These are phyloP conservation scores for Aquilaria sinensis DNA, from an alignment of 345 rosid genomes.

Conservation along the genomic window DNA sequence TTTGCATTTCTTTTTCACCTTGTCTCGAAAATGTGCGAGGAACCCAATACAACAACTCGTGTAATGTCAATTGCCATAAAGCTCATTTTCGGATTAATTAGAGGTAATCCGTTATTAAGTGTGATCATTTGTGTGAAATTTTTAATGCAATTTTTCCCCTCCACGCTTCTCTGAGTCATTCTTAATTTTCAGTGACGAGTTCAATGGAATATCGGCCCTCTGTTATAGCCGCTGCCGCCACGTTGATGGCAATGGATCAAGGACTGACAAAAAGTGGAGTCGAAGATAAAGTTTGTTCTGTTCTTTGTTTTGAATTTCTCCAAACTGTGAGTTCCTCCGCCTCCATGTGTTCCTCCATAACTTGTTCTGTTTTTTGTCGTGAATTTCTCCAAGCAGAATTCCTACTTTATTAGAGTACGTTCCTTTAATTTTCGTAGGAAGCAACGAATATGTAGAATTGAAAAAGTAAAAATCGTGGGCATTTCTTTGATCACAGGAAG, in stretches of 20 bases:
- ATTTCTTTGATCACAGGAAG: constrained; percentile 34
- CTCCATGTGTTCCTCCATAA: background rate
- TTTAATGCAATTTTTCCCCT: too few species aligned
- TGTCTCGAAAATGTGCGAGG: constrained; percentile 20
- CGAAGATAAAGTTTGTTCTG: constrained; percentile 29
- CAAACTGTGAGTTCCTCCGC: constrained; percentile 37
- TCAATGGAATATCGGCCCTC: constrained; percentile 44
- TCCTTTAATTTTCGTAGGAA: background rate
- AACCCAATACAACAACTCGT: constrained; percentile 10
- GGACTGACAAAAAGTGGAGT: constrained; percentile 30
- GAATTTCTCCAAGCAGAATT: background rate
- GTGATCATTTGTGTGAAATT: too few species aligned
- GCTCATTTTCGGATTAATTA: constrained; percentile 26
- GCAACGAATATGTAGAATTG: background rate
- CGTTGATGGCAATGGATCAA: constrained; percentile 31
- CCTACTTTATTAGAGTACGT: background rate
- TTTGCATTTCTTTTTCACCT: constrained; percentile 38
- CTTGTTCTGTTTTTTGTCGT: background rate
- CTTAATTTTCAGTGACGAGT: constrained; percentile 30
- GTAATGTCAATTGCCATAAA: constrained; percentile 11
- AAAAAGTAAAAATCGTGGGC: background rate
- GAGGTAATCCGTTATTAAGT: constrained; percentile 22
- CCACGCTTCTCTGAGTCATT: too few species aligned
- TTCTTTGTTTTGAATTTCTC: constrained; percentile 27
- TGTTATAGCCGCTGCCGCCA: constrained; percentile 45